Evolutionary conservation across 495 filamentous ascomycete genomes (phyloP).

Genomic region (Elasticomyces elasticus): DNA sequence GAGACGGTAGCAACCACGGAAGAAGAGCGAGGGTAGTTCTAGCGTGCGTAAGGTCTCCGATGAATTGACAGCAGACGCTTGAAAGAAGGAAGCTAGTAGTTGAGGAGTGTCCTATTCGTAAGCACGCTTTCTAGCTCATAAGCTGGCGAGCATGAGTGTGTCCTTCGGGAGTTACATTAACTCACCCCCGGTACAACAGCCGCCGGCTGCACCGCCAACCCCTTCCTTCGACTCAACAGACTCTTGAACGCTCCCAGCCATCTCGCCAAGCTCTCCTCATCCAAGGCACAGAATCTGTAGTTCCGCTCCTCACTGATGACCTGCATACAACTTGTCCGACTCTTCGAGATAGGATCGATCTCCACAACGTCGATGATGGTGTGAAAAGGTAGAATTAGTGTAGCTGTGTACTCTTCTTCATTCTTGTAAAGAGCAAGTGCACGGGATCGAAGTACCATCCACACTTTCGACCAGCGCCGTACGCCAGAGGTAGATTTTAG

Average conservation of each 20-base stretch:
- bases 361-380: slow-evolving; percentile 87
- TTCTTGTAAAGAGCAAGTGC: slow-evolving; percentile 89
- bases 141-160: too few species aligned
- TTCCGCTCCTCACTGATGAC: slow-evolving; percentile 90
- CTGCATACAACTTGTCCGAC: slow-evolving; percentile 79
- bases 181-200: too few species aligned
- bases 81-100: too few species aligned
- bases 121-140: too few species aligned
- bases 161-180: too few species aligned
- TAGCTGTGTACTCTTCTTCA: slow-evolving; percentile 80
- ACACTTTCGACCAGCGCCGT: slow-evolving; percentile 87
- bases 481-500: slow-evolving; percentile 80
- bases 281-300: slow-evolving; percentile 72
- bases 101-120: too few species aligned
- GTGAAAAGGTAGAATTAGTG: slow-evolving; percentile 68
- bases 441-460: slow-evolving; percentile 82
- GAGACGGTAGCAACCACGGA: too few species aligned
- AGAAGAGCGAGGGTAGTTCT: too few species aligned
- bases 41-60: too few species aligned
- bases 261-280: slow-evolving; percentile 73
- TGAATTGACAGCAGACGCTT: too few species aligned
- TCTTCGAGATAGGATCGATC: slow-evolving; percentile 75
- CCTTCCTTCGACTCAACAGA: slow-evolving; percentile 60
- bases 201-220: neutral
- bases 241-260: slow-evolving; percentile 89